These are phyloP conservation scores for Fusarium bactridioides DNA, from an alignment of 2,329 filamentous ascomycete species.

Conservation along the genomic window DNA sequence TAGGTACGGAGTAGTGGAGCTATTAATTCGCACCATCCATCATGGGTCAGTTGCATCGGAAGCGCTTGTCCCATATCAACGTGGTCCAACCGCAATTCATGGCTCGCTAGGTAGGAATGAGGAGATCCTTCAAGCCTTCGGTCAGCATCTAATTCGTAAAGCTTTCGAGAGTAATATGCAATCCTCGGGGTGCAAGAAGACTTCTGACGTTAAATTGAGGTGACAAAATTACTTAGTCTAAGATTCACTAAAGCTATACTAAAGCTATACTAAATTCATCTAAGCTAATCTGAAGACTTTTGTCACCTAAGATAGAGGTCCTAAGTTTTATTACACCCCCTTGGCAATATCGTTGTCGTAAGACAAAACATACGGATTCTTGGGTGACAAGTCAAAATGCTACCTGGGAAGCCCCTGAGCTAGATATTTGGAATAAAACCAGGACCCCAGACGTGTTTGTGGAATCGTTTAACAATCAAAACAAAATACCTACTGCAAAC, in stretches of 20 bases:
- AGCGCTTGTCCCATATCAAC: conserved; percentile 34
- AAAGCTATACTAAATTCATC: no score
- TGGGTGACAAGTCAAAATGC: not conserved
- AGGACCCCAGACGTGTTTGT: not conserved
- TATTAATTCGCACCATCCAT: not conserved
- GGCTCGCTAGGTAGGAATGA: conserved; percentile 9
- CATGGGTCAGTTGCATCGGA: conserved; percentile 8
- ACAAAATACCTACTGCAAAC: not conserved
- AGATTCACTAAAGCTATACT: no score
- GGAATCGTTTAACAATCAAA: conserved; percentile 1
- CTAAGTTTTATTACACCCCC: no score
- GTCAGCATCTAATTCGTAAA: not conserved
- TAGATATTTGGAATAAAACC: not conserved
- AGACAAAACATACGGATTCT: not conserved
- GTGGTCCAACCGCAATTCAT: conserved; percentile 35
- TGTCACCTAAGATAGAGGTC: no score
- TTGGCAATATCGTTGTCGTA: not conserved
- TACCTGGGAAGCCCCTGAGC: not conserved
- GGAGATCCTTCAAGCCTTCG: conserved; percentile 25
- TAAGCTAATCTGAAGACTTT: no score
- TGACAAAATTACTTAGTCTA: no score
- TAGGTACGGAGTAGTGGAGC: conserved; percentile 8
- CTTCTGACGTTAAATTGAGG: no score
- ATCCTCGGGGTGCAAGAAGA: no score
- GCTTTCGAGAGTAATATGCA: not conserved